Evolutionary conservation across 2,329 filamentous ascomycete species (phyloP).

Genomic region (Colletotrichum zoysiae): DNA sequence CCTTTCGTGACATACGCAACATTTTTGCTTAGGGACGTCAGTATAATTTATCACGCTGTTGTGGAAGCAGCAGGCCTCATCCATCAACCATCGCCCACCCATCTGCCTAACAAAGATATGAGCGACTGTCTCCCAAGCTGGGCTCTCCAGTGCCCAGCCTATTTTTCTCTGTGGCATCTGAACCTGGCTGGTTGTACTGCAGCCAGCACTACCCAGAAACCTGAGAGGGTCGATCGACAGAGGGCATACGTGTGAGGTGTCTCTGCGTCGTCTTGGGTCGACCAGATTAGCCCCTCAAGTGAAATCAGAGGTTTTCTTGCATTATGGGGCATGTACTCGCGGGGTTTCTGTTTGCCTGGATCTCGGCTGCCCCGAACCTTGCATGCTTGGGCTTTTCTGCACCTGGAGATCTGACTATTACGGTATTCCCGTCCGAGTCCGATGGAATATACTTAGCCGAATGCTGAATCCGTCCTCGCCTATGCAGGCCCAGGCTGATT

Average conservation of each 20-base stretch:
- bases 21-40: background rate
- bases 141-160: too few species aligned
- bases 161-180: too few species aligned
- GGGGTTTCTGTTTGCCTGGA: background rate
- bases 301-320: background rate
- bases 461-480: background rate
- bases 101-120: background rate
- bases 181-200: background rate
- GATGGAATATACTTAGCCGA: background rate
- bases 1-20: background rate
- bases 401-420: too few species aligned
- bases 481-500: slow-evolving; percentile 1
- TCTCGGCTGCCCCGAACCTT: background rate
- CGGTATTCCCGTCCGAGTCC: too few species aligned
- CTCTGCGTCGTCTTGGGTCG: too few species aligned
- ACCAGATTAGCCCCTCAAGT: background rate
- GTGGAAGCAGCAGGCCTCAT: background rate
- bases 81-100: background rate
- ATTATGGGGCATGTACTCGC: background rate
- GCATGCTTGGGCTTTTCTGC: too few species aligned
- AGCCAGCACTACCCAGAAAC: background rate
- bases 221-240: background rate
- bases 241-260: background rate
- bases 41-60: too few species aligned
- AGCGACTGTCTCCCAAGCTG: too few species aligned